phyloP scores from a whole-genome alignment of 129 eudicot species.

The Lactuca sativa region DNA sequence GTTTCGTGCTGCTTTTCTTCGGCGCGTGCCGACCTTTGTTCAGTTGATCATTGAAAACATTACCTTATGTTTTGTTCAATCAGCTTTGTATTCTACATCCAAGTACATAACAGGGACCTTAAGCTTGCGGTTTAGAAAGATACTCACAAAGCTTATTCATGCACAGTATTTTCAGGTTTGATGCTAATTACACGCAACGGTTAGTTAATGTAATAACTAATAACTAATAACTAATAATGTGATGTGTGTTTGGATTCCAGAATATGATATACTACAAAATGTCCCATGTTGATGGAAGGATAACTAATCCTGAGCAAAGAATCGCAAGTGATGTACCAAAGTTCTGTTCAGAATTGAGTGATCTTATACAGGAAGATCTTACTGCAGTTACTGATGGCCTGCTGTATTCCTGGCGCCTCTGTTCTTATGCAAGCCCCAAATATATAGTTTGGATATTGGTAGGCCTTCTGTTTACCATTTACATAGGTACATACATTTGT shows the following conservation, averaged over 20 bases:
- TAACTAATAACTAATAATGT: too few species aligned
- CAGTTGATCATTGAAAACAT: conserved; percentile 91
- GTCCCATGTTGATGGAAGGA: conserved; percentile 97
- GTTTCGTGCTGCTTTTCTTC: conserved; percentile 97
- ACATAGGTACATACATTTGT: neutral
- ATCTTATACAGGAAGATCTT: conserved; percentile 98
- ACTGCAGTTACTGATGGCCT: conserved; percentile 91
- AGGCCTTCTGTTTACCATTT: conserved; percentile 14
- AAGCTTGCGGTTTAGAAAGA: conserved; percentile 89
- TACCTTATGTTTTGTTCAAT: conserved; percentile 78
- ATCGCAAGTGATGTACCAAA: conserved; percentile 97
- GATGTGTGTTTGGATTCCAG: conserved; percentile 47
- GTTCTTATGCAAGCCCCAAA: conserved; percentile 99
- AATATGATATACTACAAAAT: conserved; percentile 97
- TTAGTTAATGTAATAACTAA: too few species aligned
- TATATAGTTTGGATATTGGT: conserved; percentile 97
- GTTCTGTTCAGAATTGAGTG: conserved; percentile 95
- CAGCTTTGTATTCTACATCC: conserved; percentile 89
- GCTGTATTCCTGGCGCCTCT: conserved; percentile 94
- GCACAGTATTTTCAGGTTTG: conserved; percentile 87
- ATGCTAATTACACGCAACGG: neutral
- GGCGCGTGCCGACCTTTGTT: conserved; percentile 90
- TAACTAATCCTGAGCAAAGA: conserved; percentile 92
- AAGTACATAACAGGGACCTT: conserved; percentile 96
- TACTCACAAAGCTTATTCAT: conserved; percentile 91